These are phyloP conservation scores for Paraglomus brasilianum DNA, from an alignment of 192 early-diverging fungal species.

Conservation along the genomic window DNA sequence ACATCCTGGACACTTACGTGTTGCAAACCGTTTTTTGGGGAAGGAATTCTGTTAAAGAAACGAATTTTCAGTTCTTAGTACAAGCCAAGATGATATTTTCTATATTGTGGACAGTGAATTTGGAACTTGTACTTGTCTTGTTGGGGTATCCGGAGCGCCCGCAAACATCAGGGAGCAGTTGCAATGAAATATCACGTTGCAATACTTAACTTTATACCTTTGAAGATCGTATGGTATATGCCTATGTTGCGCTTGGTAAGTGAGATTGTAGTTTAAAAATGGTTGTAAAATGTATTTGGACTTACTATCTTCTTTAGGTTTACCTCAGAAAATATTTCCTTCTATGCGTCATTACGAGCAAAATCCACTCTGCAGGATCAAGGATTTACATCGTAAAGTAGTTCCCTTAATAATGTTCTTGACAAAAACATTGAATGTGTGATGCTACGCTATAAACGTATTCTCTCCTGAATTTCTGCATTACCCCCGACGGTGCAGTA, in stretches of 20 bases:
- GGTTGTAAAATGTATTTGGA: neutral
- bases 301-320: neutral
- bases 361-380: too few relatives aligned
- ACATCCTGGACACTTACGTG: neutral
- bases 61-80: slow-evolving; percentile 1
- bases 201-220: neutral
- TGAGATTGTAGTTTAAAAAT: neutral
- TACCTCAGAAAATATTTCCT: neutral
- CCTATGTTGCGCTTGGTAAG: neutral
- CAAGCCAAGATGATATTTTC: neutral
- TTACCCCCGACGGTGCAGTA: too few relatives aligned
- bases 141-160: neutral
- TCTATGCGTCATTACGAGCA: neutral
- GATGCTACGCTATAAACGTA: too few relatives aligned
- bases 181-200: neutral
- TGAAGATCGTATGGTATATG: neutral
- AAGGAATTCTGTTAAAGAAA: neutral
- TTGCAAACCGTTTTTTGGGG: neutral
- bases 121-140: neutral
- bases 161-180: slow-evolving; percentile 8
- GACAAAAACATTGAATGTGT: too few relatives aligned
- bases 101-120: slow-evolving; percentile 5
- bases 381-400: too few relatives aligned
- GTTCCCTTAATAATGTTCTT: too few relatives aligned
- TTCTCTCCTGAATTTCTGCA: too few relatives aligned